Evolutionary conservation across 768 basidiomycete genomes (phyloP).

Genomic region (Suillus weaverae): DNA sequence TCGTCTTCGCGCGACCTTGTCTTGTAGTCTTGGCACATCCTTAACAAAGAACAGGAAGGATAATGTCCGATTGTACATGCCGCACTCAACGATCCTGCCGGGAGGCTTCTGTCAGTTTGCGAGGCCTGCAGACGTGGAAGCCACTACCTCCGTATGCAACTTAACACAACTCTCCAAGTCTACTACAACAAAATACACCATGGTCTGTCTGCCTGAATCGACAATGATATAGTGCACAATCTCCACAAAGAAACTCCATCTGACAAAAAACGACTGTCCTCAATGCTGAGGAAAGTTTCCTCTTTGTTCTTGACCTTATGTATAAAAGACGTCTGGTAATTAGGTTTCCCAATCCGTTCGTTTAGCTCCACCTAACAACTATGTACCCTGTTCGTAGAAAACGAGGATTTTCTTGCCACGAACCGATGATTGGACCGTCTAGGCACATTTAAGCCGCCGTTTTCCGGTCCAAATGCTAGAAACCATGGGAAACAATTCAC

Average conservation of each 20-base stretch:
- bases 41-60: not conserved
- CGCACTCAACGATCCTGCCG: not conserved
- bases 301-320: too few relatives aligned
- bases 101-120: not conserved
- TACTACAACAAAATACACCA: not conserved
- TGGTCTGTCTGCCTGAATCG: not conserved
- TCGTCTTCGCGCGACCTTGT: not conserved
- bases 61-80: not conserved
- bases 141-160: not conserved
- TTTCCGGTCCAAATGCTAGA: not conserved
- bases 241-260: not conserved
- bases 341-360: too few relatives aligned
- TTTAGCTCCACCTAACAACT: too few relatives aligned
- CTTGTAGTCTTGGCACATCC: not conserved
- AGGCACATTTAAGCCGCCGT: not conserved
- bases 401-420: not conserved
- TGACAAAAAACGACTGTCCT: not conserved
- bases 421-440: not conserved
- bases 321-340: too few relatives aligned
- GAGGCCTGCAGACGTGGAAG: not conserved
- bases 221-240: not conserved
- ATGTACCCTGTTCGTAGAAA: too few relatives aligned
- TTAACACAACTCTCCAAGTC: not conserved
- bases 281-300: not conserved
- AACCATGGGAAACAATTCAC: not conserved